Evolutionary conservation across 306 rosid genomes (phyloP), one percentile per base, ranked within the genome.

Genomic region (Cicer judaicum): DNA sequence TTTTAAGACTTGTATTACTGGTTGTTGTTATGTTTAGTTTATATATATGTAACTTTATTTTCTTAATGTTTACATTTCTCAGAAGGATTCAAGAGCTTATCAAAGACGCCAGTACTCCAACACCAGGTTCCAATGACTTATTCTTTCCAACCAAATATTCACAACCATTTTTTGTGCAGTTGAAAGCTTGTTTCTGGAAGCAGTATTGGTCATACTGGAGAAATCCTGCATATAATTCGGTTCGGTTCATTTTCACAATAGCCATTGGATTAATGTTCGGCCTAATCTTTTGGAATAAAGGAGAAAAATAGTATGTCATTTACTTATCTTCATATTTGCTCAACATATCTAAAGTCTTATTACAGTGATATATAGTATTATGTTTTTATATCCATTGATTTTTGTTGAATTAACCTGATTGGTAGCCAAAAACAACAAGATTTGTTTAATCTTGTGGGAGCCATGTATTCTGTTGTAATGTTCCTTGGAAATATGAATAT

Each of bases 201-300:
- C 85, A 77, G 18, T 76, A 86, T 68, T 82, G 85, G 89, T 91
- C 96, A 1, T 90, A 90, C 70, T 90, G 96, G 96, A 86, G 92
- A 69, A 67, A 86, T 64, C 81, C 96, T 12, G 60, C 56, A 24
- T 88, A 80, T 74, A 90, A 86, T 62, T 88, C 83, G 0, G 72
- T 83, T 43, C 59, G 96, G 10, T 72, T 84, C 47, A 69, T 85
- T 85, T 29, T 80, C 75, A 89, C 94, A 7, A 5, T 64, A 8
- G 50, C 41, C 56, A 78, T 85, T 7, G 90, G 88, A 48, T 0
- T 78, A 8, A 3, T 87, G 15, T 89, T 85, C 52, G 94, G 94
- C 61, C 66, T 87, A 19, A 85, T 89, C 62, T 89, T 85, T 40
- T 85, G 84, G 88, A n/a, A 76, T 12, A 83, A 87, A 62, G 94